These are phyloP conservation scores for Didymosphaeria variabile DNA, from an alignment of 2,329 filamentous ascomycete genomes.

Conservation along the genomic window DNA sequence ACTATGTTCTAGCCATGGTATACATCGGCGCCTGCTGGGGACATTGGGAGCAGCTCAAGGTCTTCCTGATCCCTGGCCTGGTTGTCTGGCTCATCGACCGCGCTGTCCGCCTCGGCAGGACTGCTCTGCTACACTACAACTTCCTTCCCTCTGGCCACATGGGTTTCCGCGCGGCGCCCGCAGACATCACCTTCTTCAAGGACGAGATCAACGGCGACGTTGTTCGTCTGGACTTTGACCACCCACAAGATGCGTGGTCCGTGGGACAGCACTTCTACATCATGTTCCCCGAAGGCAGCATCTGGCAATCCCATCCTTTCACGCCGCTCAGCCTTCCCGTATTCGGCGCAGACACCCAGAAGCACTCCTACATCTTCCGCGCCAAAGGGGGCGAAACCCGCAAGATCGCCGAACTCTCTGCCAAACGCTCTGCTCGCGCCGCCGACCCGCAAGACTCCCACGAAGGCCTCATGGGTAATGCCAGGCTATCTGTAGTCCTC, in stretches of 20 bases:
- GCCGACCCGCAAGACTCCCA: constrained; percentile 32
- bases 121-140: constrained; percentile 66
- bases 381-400: constrained; percentile 45
- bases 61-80: constrained; percentile 59
- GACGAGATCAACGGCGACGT: constrained; percentile 59
- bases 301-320: constrained; percentile 79
- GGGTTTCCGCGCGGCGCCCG: constrained; percentile 39
- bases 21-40: constrained; percentile 80
- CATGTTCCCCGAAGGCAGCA: constrained; percentile 70
- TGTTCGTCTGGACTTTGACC: constrained; percentile 71
- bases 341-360: constrained; percentile 33
- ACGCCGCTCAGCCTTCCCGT: constrained; percentile 48
- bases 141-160: constrained; percentile 42
- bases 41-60: constrained; percentile 71
- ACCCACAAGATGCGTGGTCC: constrained; percentile 68
- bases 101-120: constrained; percentile 65
- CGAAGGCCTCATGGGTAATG: constrained; percentile 33
- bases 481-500: constrained; percentile 43
- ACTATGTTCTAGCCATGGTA: constrained; percentile 76
- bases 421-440: constrained; percentile 33
- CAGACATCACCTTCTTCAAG: constrained; percentile 41
- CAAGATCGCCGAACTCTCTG: constrained; percentile 43
- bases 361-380: constrained; percentile 48
- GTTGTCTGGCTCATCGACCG: constrained; percentile 73
- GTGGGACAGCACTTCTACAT: constrained; percentile 77